Percentiles rank a stretch among this genome's conserved stretches.
These are phyloP conservation scores for Aplosporella prunicola DNA, from an alignment of 2,329 filamentous ascomycete genomes.

Conservation along the genomic window DNA sequence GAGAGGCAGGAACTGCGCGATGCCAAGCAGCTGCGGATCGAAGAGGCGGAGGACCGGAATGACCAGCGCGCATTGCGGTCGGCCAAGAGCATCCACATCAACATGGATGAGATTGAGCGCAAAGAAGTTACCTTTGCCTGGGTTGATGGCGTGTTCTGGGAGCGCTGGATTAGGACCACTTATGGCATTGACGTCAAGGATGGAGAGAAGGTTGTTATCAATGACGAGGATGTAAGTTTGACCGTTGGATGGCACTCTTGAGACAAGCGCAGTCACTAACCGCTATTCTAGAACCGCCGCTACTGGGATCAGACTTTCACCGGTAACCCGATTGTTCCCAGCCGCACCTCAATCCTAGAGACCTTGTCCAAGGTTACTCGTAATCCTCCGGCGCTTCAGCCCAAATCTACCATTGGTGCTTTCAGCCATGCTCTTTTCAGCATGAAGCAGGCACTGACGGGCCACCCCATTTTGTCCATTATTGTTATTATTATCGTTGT, in stretches of 20 bases:
- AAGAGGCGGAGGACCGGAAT: slow-evolving; percentile 88
- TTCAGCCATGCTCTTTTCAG: slow-evolving; percentile 58
- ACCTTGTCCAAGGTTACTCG: slow-evolving; percentile 65
- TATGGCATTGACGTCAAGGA: slow-evolving; percentile 81
- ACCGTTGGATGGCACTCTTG: too few relatives aligned
- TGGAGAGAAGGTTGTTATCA: slow-evolving; percentile 89
- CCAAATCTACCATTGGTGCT: slow-evolving; percentile 67
- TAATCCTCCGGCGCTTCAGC: slow-evolving; percentile 59
- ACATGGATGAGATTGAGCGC: slow-evolving; percentile 76
- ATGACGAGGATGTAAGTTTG: slow-evolving; percentile 82
- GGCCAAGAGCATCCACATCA: slow-evolving; percentile 85
- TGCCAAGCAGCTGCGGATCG: slow-evolving; percentile 87
- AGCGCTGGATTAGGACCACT: slow-evolving; percentile 89
- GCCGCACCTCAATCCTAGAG: slow-evolving; percentile 82
- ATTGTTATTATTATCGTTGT: slow-evolving; percentile 50
- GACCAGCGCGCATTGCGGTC: slow-evolving; percentile 78
- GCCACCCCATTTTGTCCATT: slow-evolving; percentile 38
- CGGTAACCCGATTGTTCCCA: slow-evolving; percentile 81
- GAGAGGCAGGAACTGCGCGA: slow-evolving; percentile 90
- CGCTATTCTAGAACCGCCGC: slow-evolving; percentile 58
- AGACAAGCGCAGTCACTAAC: neutral
- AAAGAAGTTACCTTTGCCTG: slow-evolving; percentile 93
- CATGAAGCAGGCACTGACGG: slow-evolving; percentile 30
- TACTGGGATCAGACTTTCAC: slow-evolving; percentile 93
- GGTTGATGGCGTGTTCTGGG: slow-evolving; percentile 97